These are phyloP conservation scores for Mortierella antarctica DNA, from an alignment of 192 early-diverging fungal genomes.

Conservation along the genomic window DNA sequence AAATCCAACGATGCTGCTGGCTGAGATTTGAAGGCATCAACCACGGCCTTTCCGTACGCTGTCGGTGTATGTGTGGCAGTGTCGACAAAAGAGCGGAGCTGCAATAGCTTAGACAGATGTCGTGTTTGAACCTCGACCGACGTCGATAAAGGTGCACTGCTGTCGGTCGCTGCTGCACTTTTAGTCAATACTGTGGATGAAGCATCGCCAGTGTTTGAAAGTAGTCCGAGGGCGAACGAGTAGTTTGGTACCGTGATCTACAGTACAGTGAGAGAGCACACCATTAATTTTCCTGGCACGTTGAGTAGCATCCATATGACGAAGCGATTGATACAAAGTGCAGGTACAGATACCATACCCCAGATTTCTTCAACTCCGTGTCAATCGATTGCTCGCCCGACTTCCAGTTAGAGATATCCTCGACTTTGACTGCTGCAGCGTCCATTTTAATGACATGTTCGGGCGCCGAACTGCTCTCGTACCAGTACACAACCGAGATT, in stretches of 20 bases:
- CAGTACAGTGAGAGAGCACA: neutral
- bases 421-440: conserved; percentile 47
- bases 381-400: conserved; percentile 42
- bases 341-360: conserved; percentile 11
- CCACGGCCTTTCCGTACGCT: conserved; percentile 57
- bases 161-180: conserved; percentile 4
- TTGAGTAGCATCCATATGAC: neutral
- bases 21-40: conserved; percentile 30
- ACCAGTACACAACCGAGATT: conserved; percentile 71
- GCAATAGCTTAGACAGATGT: conserved; percentile 40
- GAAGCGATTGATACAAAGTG: conserved; percentile 13
- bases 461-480: conserved; percentile 51
- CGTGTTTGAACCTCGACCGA: conserved; percentile 27
- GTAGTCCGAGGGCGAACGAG: conserved; percentile 26
- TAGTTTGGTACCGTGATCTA: conserved; percentile 35
- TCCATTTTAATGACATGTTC: conserved; percentile 74
- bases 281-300: neutral
- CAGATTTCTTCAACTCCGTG: conserved; percentile 56
- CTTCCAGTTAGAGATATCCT: conserved; percentile 56
- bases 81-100: conserved; percentile 50
- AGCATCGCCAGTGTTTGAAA: conserved; percentile 29
- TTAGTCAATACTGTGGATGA: conserved; percentile 13
- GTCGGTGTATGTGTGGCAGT: conserved; percentile 44
- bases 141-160: conserved; percentile 5
- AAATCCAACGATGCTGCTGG: conserved; percentile 22